These are phyloP conservation scores for Tremella mesenterica DNA, from an alignment of 768 basidiomycete genomes.

Conservation along the genomic window DNA sequence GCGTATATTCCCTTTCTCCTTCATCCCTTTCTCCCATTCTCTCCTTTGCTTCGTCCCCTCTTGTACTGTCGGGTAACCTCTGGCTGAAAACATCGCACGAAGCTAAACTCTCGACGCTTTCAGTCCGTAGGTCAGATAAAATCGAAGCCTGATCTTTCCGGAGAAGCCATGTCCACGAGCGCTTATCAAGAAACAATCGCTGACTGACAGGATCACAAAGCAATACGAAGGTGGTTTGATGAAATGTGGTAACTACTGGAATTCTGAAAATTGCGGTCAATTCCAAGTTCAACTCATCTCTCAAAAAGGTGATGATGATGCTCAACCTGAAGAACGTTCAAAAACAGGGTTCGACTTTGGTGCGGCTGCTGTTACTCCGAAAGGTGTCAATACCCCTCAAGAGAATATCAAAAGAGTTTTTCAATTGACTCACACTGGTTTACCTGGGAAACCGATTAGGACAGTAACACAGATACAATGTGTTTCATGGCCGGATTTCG, in stretches of 20 bases:
- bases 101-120: no score
- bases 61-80: not conserved
- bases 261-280: slow-evolving; percentile 56
- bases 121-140: no score
- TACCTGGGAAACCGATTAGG: slow-evolving; percentile 57
- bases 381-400: slow-evolving; percentile 3
- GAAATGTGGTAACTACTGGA: slow-evolving; percentile 90
- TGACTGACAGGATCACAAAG: slow-evolving; percentile 68
- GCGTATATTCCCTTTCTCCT: slow-evolving; percentile 5
- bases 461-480: slow-evolving; percentile 80
- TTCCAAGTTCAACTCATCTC: slow-evolving; percentile 55
- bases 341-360: slow-evolving; percentile 49
- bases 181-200: no score
- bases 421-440: slow-evolving; percentile 56
- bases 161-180: no score
- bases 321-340: slow-evolving; percentile 7
- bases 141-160: no score
- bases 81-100: not conserved
- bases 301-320: slow-evolving; percentile 50
- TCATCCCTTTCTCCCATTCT: not conserved
- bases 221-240: slow-evolving; percentile 78
- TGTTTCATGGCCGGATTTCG: slow-evolving; percentile 92
- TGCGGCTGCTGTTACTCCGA: slow-evolving; percentile 25
- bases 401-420: slow-evolving; percentile 51
- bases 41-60: not conserved